Percentiles rank a stretch among this genome's conserved stretches.
These are phyloP conservation scores for Rehmannia glutinosa DNA, from an alignment of 257 asterid genomes.

Conservation along the genomic window DNA sequence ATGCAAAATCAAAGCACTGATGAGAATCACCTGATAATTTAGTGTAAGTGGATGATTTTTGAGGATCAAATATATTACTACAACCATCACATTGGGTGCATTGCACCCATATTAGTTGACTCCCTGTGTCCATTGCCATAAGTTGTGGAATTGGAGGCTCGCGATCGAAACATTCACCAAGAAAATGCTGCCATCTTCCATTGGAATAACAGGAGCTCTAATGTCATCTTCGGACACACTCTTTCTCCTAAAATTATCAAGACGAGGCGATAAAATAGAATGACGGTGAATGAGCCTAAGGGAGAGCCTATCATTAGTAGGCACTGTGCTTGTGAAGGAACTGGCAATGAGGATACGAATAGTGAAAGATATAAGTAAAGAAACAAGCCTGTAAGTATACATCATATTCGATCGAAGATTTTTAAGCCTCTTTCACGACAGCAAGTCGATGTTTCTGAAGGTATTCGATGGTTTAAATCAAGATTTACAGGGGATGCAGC, in stretches of 20 bases:
- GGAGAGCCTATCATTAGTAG: neutral
- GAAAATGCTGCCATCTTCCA: neutral
- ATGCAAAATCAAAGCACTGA: neutral
- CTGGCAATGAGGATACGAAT: neutral
- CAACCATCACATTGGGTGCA: neutral
- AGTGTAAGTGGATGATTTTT: neutral
- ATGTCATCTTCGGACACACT: constrained; percentile 7
- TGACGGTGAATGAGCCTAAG: constrained; percentile 20
- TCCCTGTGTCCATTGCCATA: constrained; percentile 25
- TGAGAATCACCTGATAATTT: neutral
- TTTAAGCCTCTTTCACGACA: no score
- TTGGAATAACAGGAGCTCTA: constrained; percentile 2
- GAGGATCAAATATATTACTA: neutral
- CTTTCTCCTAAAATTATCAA: no score
- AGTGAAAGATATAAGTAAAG: neutral
- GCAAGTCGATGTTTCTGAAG: no score
- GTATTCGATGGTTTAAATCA: neutral
- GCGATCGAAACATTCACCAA: constrained; percentile 18
- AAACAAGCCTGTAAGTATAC: no score
- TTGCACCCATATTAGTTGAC: constrained; percentile 13
- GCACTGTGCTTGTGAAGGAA: neutral
- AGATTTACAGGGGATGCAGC: neutral
- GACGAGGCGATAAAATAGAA: constrained; percentile 1
- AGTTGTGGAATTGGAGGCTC: constrained; percentile 22
- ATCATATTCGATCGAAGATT: no score